Evolutionary conservation across 108 stramenopile species (phyloP), one percentile per base, ranked within the genome.

Genomic region (Cyclotella distinguenda): DNA sequence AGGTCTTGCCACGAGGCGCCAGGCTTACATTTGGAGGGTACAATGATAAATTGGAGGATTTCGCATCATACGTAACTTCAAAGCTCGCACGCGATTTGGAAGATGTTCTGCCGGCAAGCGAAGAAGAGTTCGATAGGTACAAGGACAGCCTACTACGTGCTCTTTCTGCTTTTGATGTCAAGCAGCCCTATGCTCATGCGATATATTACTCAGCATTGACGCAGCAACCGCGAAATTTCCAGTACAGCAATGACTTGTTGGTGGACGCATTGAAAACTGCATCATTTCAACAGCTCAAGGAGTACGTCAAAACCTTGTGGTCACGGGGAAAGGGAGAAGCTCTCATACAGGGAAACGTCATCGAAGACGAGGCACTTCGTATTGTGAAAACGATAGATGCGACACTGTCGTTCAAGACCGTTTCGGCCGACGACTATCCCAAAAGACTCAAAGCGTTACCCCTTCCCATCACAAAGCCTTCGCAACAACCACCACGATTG

Each of bases 11-110:
- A 10, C 74, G 90, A 49, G 94, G 94, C 8, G 78, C 89, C 4
- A 70, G 87, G 1, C 22, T 92, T 10, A 89, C 91, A 8, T 91
- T 95, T 67, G 94, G 91, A 4, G 94, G 94, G 21, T 95, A 89
- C 82, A 88, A 89, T 38, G 91, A 87, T 33, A 89, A 89, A 63
- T 74, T 95, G 8, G 38, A 77, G 55, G 54, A 77, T 0, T 89
- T 95, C 50, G 89, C 87, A 12, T 48, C 74, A 7, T 86, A 86
- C 40, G 81, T 92, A 7, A 72, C 87, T 8, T 64, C 71, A 25
- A 87, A 86, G 64, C 68, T 84, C 3, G 72, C 82, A 10, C 55
- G 60, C 8, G 80, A 89, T 36, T 62, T 87, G 45, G 64, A 72
- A 33, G 80, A 86, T 43, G 50, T 89, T 13, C 40, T 94, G 26